Base-by-base conservation (phyloP, 2,329 filamentous ascomycete genomes). In the Paramyrothecium sp. region DNA sequence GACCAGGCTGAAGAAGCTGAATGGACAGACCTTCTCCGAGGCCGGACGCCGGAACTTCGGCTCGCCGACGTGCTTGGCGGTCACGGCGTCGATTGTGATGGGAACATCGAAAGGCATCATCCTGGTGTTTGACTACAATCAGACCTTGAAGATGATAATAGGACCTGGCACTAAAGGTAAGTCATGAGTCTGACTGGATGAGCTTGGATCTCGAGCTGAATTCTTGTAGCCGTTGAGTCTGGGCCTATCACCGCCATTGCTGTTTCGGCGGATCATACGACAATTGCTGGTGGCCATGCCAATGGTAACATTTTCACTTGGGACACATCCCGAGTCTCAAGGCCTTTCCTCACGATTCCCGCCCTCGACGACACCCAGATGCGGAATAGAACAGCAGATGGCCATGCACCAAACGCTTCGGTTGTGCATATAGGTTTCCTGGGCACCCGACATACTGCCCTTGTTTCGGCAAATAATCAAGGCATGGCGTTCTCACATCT, bases 401-500 rank as follows among this genome's bases (percentile, higher is more conserved):
- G 95, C 2, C 95, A 99, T 75, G 77, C 95, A 20, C 82, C 87
- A 7, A 89, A 89, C 59, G 86, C 88, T 33, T 84, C 91, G 3
- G 86, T 99, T 49, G 86, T 95, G 7, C 93, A 99, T 72, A 75
- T 99, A n/a, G 95, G 94, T 0, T 99, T 99, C 69, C 80, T 99
- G 7, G 95, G 94, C 8, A 97, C 91, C 3, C 84, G 96, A 58
- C 93, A 95, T 67, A 99, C 95, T 16, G 95, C 96, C 3, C 80
- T 99, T 5, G 93, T 98, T 12, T 99, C 95, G 3, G 95, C 95
- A 2, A 93, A 99, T 73, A 91, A 96, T 67, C 86, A 86, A 52
- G 95, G 96, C 20, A 99, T 99, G 96, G 94, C 95, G 1, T 99
- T 99, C 72, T 97, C 95, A 3, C 96, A 99, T 73, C 83, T 99